Evolutionary conservation across 371 early-diverging fungal genomes (phyloP).

Genomic region (Sanchytrium tribonematis): DNA sequence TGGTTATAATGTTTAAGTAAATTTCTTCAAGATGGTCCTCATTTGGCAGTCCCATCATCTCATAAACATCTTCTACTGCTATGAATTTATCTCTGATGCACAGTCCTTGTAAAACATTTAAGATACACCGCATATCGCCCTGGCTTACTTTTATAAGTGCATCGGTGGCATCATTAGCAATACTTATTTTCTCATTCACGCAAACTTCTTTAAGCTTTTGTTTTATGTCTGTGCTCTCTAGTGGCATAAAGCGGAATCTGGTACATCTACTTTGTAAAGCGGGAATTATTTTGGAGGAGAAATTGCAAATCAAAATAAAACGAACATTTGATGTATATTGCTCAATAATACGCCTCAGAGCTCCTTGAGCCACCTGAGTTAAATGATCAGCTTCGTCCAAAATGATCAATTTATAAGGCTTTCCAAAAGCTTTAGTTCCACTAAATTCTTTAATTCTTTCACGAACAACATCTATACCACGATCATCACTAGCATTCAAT

Average conservation of each 20-base stretch:
- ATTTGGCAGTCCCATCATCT: not conserved
- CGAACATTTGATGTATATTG: conserved; percentile 86
- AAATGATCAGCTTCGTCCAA: conserved; percentile 96
- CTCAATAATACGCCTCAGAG: conserved; percentile 88
- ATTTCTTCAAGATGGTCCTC: not conserved
- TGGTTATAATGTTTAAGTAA: not conserved
- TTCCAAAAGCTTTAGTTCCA: conserved; percentile 57
- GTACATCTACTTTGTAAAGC: conserved; percentile 96
- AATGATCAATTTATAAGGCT: conserved; percentile 56
- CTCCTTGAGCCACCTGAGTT: conserved; percentile 86
- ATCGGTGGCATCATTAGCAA: conserved; percentile 45
- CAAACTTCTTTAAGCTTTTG: conserved; percentile 9
- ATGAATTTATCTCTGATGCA: not conserved
- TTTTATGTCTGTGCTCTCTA: conserved; percentile 45
- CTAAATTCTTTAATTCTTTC: conserved; percentile 95
- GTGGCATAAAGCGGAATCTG: conserved; percentile 80
- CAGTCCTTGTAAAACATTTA: conserved; percentile 59
- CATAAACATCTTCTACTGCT: not conserved
- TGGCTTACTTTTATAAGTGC: conserved; percentile 47
- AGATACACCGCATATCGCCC: conserved; percentile 88
- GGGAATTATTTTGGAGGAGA: conserved; percentile 88
- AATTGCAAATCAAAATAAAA: conserved; percentile 97
- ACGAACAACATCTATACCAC: conserved; percentile 97
- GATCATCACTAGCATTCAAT: conserved; percentile 95
- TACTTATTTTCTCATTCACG: conserved; percentile 25